Evolutionary conservation across 2,329 filamentous ascomycete species (phyloP).

Genomic region (Hypoxylon sp.): DNA sequence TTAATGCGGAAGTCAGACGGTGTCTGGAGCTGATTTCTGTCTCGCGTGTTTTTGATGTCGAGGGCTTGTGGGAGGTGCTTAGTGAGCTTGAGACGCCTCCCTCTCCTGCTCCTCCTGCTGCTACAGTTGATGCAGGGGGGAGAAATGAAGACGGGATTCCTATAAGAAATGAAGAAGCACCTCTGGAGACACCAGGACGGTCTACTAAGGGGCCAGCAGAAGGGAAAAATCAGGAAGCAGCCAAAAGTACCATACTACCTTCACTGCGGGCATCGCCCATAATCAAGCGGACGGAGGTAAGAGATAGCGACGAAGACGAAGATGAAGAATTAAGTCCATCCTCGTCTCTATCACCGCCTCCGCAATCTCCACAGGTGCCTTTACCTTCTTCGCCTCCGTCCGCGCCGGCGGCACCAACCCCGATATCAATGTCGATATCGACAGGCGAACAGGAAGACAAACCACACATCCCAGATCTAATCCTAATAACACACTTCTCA

Average conservation of each 20-base stretch:
- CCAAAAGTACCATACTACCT: slow-evolving; percentile 7
- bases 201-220: not conserved
- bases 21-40: slow-evolving; percentile 67
- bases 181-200: slow-evolving; percentile 18
- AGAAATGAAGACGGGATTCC: not conserved
- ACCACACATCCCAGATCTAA: slow-evolving; percentile 59
- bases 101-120: not conserved
- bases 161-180: slow-evolving; percentile 7
- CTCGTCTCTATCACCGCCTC: slow-evolving; percentile 10
- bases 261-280: slow-evolving; percentile 23
- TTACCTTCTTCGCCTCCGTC: slow-evolving; percentile 20
- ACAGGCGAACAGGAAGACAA: slow-evolving; percentile 13
- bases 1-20: slow-evolving; percentile 50
- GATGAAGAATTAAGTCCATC: slow-evolving; percentile 51
- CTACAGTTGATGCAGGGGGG: not conserved
- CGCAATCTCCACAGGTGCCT: slow-evolving; percentile 3
- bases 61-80: slow-evolving; percentile 71
- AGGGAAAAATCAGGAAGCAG: not conserved
- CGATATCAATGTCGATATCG: slow-evolving; percentile 8
- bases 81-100: slow-evolving; percentile 61
- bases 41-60: slow-evolving; percentile 71
- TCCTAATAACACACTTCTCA: slow-evolving; percentile 71
- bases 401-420: not conserved
- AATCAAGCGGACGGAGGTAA: slow-evolving; percentile 50
- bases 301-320: slow-evolving; percentile 61